Conservation (phyloP, 1,284 basidiomycete species). For the Marasmius fiardii region DNA sequence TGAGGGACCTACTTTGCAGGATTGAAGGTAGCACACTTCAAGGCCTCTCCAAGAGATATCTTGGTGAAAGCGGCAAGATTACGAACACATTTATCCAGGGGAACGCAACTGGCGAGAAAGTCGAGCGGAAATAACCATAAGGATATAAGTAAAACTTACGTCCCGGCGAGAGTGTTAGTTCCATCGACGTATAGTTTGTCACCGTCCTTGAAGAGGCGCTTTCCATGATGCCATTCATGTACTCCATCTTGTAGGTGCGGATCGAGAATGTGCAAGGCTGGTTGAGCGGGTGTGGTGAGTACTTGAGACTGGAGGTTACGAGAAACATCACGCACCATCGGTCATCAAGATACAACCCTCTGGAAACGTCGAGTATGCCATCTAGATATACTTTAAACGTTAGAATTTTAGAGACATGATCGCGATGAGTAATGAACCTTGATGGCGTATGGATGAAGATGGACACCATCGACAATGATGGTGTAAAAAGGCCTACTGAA, state of each 20-base stretch:
- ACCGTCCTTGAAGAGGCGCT: constrained; percentile 77
- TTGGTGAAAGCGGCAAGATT: constrained; percentile 84
- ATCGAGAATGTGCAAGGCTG: constrained; percentile 86
- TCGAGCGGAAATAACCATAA: constrained; percentile 4
- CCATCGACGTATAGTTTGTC: constrained; percentile 80
- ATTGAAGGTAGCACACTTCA: constrained; percentile 81
- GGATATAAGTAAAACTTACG: constrained; percentile 34
- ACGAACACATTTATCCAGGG: constrained; percentile 78
- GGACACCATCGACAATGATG: constrained; percentile 88
- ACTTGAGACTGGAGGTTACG: not conserved
- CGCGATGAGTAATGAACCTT: constrained; percentile 45
- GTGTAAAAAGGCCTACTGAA: constrained; percentile 82
- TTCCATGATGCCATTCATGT: constrained; percentile 84
- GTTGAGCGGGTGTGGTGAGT: constrained; percentile 8
- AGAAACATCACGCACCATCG: constrained; percentile 56
- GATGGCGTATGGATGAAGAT: constrained; percentile 88
- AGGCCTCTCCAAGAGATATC: constrained; percentile 77
- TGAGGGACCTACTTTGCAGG: constrained; percentile 62
- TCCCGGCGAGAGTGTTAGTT: constrained; percentile 85
- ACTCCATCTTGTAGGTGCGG: constrained; percentile 80
- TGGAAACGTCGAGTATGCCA: constrained; percentile 81
- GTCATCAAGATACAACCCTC: constrained; percentile 87
- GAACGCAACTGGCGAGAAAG: constrained; percentile 35
- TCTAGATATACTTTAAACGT: constrained; percentile 34
- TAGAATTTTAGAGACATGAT: not conserved